phyloP scores from a whole-genome alignment of 179 eudicot species.

The Spinacia oleracea region DNA sequence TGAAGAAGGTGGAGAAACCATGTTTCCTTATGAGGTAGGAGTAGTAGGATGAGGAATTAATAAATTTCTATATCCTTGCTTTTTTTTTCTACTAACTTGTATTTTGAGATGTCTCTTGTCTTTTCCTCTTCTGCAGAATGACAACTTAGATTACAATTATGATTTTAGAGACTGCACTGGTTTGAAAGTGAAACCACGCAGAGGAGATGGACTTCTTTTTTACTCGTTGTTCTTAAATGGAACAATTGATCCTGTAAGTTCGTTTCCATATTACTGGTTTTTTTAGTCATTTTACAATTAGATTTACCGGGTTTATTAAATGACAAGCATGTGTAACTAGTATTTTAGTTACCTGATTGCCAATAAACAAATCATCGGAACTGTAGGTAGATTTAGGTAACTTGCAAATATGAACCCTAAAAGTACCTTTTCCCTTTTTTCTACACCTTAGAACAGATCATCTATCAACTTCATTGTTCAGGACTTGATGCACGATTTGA shows the following conservation, averaged over 20 bases:
- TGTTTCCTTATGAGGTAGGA: conserved; percentile 86
- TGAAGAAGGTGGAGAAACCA: conserved; percentile 94
- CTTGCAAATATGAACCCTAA: background rate
- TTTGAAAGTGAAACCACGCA: conserved; percentile 77
- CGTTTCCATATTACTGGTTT: conserved; percentile 8
- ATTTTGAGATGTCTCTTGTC: background rate
- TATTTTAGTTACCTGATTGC: background rate
- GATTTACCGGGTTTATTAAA: conserved; percentile 2
- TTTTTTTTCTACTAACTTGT: conserved; percentile 5
- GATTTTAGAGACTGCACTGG: conserved; percentile 74
- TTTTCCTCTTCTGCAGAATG: conserved; percentile 48
- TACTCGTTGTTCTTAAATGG: conserved; percentile 79
- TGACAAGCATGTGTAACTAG: background rate
- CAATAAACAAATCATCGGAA: background rate
- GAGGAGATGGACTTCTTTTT: conserved; percentile 82
- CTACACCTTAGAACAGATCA: background rate
- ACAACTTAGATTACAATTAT: conserved; percentile 52
- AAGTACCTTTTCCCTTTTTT: background rate
- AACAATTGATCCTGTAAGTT: conserved; percentile 79
- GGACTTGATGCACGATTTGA: background rate
- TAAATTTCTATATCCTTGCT: background rate
- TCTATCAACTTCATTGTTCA: conserved; percentile 1
- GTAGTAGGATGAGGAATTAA: conserved; percentile 38
- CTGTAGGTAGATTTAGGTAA: background rate
- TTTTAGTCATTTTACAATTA: background rate